phyloP scores from a whole-genome alignment of 108 stramenopile genomes.

The Skeletonema costatum region DNA sequence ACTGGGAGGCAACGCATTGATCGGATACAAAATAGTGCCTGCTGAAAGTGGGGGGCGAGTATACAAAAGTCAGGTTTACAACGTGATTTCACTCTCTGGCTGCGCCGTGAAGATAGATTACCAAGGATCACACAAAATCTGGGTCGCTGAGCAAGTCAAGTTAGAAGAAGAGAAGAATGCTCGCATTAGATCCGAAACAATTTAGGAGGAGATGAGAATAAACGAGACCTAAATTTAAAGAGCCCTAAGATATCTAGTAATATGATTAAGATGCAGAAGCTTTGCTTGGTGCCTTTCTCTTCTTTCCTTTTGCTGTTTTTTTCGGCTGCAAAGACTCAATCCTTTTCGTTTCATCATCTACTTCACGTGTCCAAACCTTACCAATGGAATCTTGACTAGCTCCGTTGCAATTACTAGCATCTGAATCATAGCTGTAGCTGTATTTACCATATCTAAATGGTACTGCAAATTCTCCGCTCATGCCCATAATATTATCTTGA shows the following conservation, averaged over 20 bases:
- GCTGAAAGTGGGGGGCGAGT: constrained; percentile 89
- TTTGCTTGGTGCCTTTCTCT: constrained; percentile 1
- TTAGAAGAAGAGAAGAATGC: constrained; percentile 14
- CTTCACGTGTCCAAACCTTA: not conserved
- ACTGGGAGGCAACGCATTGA: constrained; percentile 91
- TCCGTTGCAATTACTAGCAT: not conserved
- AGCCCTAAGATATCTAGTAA: not conserved
- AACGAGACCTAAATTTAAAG: not conserved
- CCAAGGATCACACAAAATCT: constrained; percentile 8
- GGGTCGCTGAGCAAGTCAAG: constrained; percentile 12
- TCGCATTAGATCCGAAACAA: constrained; percentile 24
- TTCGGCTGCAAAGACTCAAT: not conserved
- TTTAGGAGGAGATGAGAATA: not conserved
- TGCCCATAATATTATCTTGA: not conserved
- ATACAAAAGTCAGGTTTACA: constrained; percentile 89
- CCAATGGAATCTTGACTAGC: not conserved
- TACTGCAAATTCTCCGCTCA: not conserved
- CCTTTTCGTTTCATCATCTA: not conserved
- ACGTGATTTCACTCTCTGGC: constrained; percentile 77
- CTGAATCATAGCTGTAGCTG: not conserved
- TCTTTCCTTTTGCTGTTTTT: not conserved
- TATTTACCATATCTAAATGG: not conserved
- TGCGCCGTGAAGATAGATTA: constrained; percentile 72
- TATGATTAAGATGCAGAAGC: not conserved
- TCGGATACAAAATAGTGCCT: constrained; percentile 84